Evolutionary conservation across 495 filamentous ascomycete genomes (phyloP).

Genomic region (Neurospora sp.): DNA sequence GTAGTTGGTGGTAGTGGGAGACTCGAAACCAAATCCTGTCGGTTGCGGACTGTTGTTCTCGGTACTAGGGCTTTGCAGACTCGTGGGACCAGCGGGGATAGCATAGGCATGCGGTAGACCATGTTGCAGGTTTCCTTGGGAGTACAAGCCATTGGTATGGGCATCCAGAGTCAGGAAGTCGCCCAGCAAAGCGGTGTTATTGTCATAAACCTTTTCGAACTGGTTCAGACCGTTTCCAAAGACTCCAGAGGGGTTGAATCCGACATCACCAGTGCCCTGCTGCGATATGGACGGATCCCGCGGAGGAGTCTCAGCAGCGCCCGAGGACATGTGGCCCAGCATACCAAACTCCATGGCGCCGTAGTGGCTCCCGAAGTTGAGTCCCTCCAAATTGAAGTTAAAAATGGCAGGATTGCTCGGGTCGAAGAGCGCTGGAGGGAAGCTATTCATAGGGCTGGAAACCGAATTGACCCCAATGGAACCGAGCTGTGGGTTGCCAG

Average conservation of each 20-base stretch:
- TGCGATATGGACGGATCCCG: slow-evolving; percentile 44
- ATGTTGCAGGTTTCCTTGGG: slow-evolving; percentile 40
- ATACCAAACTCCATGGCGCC: slow-evolving; percentile 89
- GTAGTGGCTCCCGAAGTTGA: slow-evolving; percentile 94
- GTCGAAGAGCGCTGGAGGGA: slow-evolving; percentile 62
- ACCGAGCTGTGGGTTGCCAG: slow-evolving; percentile 13
- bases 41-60: slow-evolving; percentile 41
- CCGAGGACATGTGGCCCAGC: slow-evolving; percentile 86
- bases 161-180: slow-evolving; percentile 34
- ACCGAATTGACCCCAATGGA: slow-evolving; percentile 22
- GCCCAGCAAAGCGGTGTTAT: slow-evolving; percentile 21
- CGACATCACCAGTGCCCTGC: slow-evolving; percentile 27
- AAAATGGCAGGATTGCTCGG: slow-evolving; percentile 83
- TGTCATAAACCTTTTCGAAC: slow-evolving; percentile 35
- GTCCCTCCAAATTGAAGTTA: slow-evolving; percentile 85
- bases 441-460: slow-evolving; percentile 29
- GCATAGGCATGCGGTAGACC: slow-evolving; percentile 42
- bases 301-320: slow-evolving; percentile 67
- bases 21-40: slow-evolving; percentile 35
- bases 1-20: slow-evolving; percentile 33
- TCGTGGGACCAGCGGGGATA: slow-evolving; percentile 37
- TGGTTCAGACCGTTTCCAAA: slow-evolving; percentile 34
- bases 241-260: slow-evolving; percentile 31
- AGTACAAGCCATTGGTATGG: slow-evolving; percentile 28
- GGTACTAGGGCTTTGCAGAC: slow-evolving; percentile 38